Evolutionary conservation across 2,329 filamentous ascomycete species (phyloP).

Genomic region (Pseudogymnoascus sp.): DNA sequence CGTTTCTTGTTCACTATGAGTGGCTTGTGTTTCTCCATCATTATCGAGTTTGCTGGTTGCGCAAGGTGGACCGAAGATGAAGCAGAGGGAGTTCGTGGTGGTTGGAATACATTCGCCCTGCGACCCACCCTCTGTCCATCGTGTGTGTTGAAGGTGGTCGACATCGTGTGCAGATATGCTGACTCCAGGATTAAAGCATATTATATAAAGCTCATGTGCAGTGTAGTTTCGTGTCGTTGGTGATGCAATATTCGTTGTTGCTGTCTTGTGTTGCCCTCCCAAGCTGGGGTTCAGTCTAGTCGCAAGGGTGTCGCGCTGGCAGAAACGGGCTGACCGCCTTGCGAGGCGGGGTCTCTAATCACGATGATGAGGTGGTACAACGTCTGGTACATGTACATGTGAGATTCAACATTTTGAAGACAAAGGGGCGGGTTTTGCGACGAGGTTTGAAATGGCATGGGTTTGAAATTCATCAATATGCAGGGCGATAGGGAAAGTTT

Average conservation of each 20-base stretch:
- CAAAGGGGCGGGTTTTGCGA: conserved; percentile 1
- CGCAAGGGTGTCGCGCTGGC: neutral
- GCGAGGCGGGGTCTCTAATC: conserved; percentile 1
- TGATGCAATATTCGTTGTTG: neutral
- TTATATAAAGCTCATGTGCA: neutral
- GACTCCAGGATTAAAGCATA: neutral
- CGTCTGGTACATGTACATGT: neutral
- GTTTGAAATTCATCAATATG: conserved; percentile 7
- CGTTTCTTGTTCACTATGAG: conserved; percentile 14
- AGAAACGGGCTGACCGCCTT: conserved; percentile 2
- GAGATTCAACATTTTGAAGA: neutral
- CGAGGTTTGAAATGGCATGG: conserved; percentile 6
- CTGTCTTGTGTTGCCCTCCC: neutral
- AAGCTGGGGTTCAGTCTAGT: neutral
- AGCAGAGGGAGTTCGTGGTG: conserved; percentile 32
- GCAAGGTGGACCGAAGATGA: conserved; percentile 26
- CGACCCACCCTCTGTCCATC: conserved; percentile 5
- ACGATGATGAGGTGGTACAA: neutral
- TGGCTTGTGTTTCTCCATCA: neutral
- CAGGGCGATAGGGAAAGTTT: conserved; percentile 6
- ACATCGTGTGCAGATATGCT: neutral
- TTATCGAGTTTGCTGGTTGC: conserved; percentile 10
- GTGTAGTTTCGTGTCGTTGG: neutral
- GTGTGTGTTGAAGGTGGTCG: conserved; percentile 4
- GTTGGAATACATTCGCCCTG: conserved; percentile 32